phyloP scores from a whole-genome alignment of 1,139 yeast genomes.

The Schizosaccharomyces versatilis region DNA sequence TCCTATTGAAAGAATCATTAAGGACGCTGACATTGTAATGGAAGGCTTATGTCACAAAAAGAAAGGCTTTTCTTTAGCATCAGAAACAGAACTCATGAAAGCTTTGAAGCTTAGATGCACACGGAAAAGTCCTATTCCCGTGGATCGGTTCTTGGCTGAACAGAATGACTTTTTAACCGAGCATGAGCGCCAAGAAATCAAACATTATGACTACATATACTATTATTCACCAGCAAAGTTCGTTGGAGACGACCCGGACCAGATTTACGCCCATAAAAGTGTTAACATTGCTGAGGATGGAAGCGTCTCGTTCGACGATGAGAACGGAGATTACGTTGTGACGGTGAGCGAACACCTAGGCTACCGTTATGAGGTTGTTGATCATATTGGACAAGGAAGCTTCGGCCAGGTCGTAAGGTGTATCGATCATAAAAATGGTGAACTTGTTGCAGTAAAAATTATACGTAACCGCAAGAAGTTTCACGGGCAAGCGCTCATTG shows the following conservation, averaged over 20 bases:
- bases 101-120: neutral
- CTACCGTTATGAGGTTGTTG: constrained; percentile 43
- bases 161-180: neutral
- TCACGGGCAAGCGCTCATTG: constrained; percentile 59
- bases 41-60: neutral
- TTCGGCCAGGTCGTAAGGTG: constrained; percentile 65
- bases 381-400: constrained; percentile 53
- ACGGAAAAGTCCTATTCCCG: neutral
- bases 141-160: neutral
- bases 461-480: constrained; percentile 53
- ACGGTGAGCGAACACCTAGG: constrained; percentile 49
- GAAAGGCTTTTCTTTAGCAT: too few species aligned
- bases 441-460: constrained; percentile 48
- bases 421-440: constrained; percentile 38
- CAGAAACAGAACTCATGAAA: neutral
- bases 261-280: constrained; percentile 24
- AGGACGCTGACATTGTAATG: constrained; percentile 1
- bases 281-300: constrained; percentile 18
- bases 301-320: constrained; percentile 59
- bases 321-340: constrained; percentile 38
- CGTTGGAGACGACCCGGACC: too few species aligned
- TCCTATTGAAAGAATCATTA: neutral
- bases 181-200: neutral
- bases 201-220: neutral
- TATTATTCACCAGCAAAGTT: neutral